Conservation (phyloP, 768 basidiomycete genomes). For the Tylopilus sp. region DNA sequence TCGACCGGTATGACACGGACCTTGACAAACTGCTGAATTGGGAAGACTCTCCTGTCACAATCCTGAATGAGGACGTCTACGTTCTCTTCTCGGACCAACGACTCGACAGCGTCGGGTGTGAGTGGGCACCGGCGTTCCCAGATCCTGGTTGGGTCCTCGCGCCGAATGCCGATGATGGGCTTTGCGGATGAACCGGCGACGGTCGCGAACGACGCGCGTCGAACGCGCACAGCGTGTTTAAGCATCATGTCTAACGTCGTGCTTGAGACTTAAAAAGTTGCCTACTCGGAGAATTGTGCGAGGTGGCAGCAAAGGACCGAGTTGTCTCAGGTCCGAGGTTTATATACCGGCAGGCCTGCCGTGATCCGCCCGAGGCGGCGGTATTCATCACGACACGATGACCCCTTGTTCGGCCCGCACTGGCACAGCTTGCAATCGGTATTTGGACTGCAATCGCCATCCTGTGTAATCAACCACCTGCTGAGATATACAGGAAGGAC, state of each 20-base stretch:
- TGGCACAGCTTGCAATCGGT: no score
- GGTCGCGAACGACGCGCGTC: constrained; percentile 23
- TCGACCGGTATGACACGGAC: constrained; percentile 35
- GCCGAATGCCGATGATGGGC: constrained; percentile 55
- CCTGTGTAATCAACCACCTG: not conserved
- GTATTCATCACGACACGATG: not conserved
- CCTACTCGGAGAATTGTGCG: not conserved
- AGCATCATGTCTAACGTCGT: constrained; percentile 11
- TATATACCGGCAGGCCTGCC: constrained; percentile 8
- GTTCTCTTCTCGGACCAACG: constrained; percentile 52
- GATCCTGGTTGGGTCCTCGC: constrained; percentile 74
- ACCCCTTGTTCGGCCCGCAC: not conserved
- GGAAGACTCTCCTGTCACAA: constrained; percentile 74
- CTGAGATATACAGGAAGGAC: not conserved
- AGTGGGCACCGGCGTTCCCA: constrained; percentile 89
- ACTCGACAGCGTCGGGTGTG: constrained; percentile 68
- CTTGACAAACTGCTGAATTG: constrained; percentile 57
- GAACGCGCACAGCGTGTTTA: constrained; percentile 17
- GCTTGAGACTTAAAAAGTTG: not conserved
- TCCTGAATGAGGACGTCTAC: constrained; percentile 72
- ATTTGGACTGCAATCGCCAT: no score
- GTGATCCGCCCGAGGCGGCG: constrained; percentile 15
- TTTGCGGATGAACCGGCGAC: constrained; percentile 20
- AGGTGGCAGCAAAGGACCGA: not conserved
- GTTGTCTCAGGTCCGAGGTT: not conserved